Conservation (phyloP, 2,329 filamentous ascomycete genomes). For the Niveomyces coronatus region DNA sequence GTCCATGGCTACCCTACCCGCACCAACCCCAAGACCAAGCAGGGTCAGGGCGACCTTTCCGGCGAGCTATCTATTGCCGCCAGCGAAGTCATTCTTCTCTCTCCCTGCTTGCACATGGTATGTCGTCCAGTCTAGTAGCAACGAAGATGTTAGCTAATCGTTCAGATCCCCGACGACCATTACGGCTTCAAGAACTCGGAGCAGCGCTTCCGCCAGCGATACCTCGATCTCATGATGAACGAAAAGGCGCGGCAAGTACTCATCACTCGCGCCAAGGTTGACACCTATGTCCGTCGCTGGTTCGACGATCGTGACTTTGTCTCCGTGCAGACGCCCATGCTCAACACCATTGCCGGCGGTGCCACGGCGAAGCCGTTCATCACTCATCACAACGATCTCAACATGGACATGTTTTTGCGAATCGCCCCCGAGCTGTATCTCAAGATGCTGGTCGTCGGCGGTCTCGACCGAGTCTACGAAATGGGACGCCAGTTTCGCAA, state of each 20-base stretch:
- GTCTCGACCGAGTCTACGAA: conserved; percentile 90
- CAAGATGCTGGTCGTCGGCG: conserved; percentile 92
- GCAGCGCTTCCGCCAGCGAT: conserved; percentile 83
- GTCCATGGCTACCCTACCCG: conserved; percentile 31
- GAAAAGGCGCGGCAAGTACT: conserved; percentile 75
- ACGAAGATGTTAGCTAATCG: not conserved
- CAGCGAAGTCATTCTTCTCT: conserved; percentile 71
- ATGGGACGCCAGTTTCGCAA: conserved; percentile 94
- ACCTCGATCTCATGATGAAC: conserved; percentile 96
- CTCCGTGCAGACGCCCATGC: conserved; percentile 95
- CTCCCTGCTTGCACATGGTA: conserved; percentile 69
- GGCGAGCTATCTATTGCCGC: conserved; percentile 95
- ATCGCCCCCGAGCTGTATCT: conserved; percentile 93
- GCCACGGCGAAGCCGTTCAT: conserved; percentile 89
- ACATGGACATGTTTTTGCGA: conserved; percentile 92
- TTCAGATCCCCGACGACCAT: conserved; percentile 61
- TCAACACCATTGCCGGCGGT: conserved; percentile 91
- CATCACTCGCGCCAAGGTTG: conserved; percentile 75
- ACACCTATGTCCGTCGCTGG: conserved; percentile 79
- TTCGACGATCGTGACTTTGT: conserved; percentile 82
- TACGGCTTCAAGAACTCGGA: conserved; percentile 95
- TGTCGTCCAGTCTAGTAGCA: conserved; percentile 41
- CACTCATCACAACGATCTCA: conserved; percentile 90
- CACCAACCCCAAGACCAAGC: conserved; percentile 84
- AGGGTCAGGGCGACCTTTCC: conserved; percentile 50